Evolutionary conservation across 75 land plant species (phyloP).

Genomic region (Cupressus sempervirens): DNA sequence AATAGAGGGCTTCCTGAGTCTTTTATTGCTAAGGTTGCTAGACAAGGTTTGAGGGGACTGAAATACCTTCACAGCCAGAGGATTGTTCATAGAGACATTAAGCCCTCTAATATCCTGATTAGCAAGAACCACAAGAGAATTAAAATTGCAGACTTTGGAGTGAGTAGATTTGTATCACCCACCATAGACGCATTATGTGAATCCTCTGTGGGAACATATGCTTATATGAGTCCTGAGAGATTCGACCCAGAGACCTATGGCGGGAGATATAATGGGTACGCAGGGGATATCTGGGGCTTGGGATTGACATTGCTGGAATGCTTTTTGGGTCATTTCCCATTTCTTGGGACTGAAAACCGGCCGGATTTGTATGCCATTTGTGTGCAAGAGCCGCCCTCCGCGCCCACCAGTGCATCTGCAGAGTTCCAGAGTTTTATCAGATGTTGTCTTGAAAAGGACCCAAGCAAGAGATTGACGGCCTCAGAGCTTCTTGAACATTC

Average conservation of each 20-base stretch:
- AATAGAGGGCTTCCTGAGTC: no score
- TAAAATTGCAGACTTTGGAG: conserved; percentile 79
- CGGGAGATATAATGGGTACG: no score
- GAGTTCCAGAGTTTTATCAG: conserved; percentile 39
- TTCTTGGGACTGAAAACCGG: conserved; percentile 29
- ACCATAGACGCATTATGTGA: conserved; percentile 41
- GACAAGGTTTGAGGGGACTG: no score
- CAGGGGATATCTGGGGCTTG: conserved; percentile 40
- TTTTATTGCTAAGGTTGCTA: neutral
- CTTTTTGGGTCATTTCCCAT: conserved; percentile 57
- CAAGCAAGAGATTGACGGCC: conserved; percentile 9
- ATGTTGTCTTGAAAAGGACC: conserved; percentile 54
- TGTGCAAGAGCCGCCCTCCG: conserved; percentile 28
- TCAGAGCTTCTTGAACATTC: conserved; percentile 37
- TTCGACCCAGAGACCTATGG: no score
- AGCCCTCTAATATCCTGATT: conserved; percentile 7
- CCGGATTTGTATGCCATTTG: conserved; percentile 15
- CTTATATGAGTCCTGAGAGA: no score
- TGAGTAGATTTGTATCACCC: conserved; percentile 46
- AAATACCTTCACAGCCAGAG: no score
- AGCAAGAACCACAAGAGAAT: conserved; percentile 29
- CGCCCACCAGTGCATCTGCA: conserved; percentile 25
- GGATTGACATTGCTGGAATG: conserved; percentile 61
- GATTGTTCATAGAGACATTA: no score
- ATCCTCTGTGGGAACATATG: conserved; percentile 35